A percentile compares a stretch with the other conserved stretches of the same genome.
phyloP scores from a whole-genome alignment of 495 filamentous ascomycete species.

The Lindgomyces ingoldianus region DNA sequence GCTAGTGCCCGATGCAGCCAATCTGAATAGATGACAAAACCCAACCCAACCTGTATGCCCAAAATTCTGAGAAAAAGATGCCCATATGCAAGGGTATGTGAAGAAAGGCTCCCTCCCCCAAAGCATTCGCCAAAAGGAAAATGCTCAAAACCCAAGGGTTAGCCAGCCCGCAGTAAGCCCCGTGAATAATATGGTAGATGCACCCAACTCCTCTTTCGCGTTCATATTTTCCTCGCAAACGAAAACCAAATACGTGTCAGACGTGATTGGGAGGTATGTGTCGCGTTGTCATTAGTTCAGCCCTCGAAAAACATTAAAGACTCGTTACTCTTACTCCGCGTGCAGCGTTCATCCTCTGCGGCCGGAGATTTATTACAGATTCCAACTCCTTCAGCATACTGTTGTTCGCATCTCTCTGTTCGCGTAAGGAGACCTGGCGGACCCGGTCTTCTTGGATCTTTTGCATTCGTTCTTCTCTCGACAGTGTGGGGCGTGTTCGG shows the following conservation, averaged over 20 bases:
- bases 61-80: not conserved
- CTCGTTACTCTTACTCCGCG: slow-evolving; percentile 29
- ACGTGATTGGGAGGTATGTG: not conserved
- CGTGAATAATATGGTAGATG: not conserved
- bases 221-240: not conserved
- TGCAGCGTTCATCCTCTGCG: slow-evolving; percentile 45
- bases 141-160: not conserved
- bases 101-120: not conserved
- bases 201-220: not conserved
- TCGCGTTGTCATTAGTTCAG: slow-evolving; percentile 14
- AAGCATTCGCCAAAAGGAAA: not conserved
- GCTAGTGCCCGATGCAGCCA: not conserved
- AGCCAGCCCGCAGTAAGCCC: not conserved
- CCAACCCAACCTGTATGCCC: not conserved
- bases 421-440: slow-evolving; percentile 63
- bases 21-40: not conserved
- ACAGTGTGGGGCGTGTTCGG: slow-evolving; percentile 64
- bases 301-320: slow-evolving; percentile 21
- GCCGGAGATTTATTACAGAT: slow-evolving; percentile 79
- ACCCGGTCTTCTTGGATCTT: slow-evolving; percentile 88
- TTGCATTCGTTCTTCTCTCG: slow-evolving; percentile 81
- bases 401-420: slow-evolving; percentile 74
- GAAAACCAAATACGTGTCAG: not conserved
- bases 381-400: slow-evolving; percentile 91
- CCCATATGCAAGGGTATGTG: not conserved